Evolutionary conservation across 139 green algal genomes (phyloP), one percentile per base, ranked within the genome.

Genomic region (Chlorella sp.): DNA sequence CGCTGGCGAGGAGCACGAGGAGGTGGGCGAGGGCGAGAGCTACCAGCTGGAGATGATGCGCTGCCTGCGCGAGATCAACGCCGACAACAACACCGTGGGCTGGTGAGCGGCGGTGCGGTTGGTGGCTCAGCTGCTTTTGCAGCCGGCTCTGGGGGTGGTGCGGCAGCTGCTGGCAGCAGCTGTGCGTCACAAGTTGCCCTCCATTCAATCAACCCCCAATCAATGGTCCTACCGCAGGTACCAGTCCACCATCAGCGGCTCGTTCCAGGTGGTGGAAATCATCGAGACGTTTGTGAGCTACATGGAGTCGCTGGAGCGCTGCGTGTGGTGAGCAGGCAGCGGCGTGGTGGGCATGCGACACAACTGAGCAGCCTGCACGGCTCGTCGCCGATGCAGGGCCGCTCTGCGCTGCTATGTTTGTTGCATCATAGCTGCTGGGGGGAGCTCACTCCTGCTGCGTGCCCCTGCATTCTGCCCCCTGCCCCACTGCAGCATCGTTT

Each of bases 31-130:
- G 3, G 69, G 90, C 21, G 94, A 95, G 28, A 95, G 94, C 71
- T 99, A 99, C 82, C 97, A 99, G 95, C 91, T 99, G 65, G 96
- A 99, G 47, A 99, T 99, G 95, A 98, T 99, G 95, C 93, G 96
- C 26, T 99, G 96, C 89, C 86, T 99, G 81, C 89, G 98, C 12
- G 97, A 99, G 81, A 93, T 99, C 65, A 99, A 99, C 82, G 95
- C 98, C 4, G 98, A 99, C 88, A 99, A 98, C 92, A 99, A 99
- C 95, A 99, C 94, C n/a, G 96, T 99, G 0, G 98, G 97, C 44
- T 99, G 97, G 97, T 97, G 71, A 32, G 81, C n/a, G 21, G 36
- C 23, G 36, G 15, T 3, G 4, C 3, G 67, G 51, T 60, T 9
- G 51, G 15, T 15, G 9, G 51, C 13, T 9, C 7, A 51, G 5